Evolutionary conservation across 352 stramenopile genomes (phyloP), one percentile per base, ranked within the genome.

Genomic region (Pythium apleroticum): DNA sequence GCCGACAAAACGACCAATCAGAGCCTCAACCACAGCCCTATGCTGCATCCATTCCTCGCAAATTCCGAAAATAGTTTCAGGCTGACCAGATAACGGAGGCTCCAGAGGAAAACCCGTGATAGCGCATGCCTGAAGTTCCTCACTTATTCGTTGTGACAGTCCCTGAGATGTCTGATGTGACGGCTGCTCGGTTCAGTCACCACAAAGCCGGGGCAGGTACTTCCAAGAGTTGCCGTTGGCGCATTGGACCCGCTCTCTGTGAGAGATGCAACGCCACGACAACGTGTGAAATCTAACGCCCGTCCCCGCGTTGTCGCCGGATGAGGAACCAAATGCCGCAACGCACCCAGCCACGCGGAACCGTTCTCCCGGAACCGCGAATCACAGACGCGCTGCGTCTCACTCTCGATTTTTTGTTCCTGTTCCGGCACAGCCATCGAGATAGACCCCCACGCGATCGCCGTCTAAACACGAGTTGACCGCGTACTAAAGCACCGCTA

Each of bases 321-420:
- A 25, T 48, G 43, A 19, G 20, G 43, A 50, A 50, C 43, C 43
- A 50, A 50, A 50, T 50, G 43, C 19, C 19, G 20, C 11, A 48
- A 22, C 39, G 24, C 17, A 48, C 39, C 39, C 39, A 48, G 43
- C 58, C 12, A 30, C 12, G 27, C 10, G 41, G 52, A 33, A 35
- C 19, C 14, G 28, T 33, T 54, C 24, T 48, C 19, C 9, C 24
- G 49, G 49, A 57, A 49, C 31, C 46, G 11, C 39, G 57, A n/a
- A 24, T 27, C 53, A n/a, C n/a, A 58, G 19, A 22, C 4, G 17
- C 50, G 4, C 3, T 6, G 41, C 3, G 22, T 48, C 24, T 52
- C 59, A 65, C 49, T 65, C 49, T 55, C 49, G 59, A 30, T 65
- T 65, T n/a, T 45, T 63, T n/a, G 45, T 43, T 50, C 30, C 48